Evolutionary conservation across 768 basidiomycete species (phyloP).

Genomic region (Mycena belliarum): DNA sequence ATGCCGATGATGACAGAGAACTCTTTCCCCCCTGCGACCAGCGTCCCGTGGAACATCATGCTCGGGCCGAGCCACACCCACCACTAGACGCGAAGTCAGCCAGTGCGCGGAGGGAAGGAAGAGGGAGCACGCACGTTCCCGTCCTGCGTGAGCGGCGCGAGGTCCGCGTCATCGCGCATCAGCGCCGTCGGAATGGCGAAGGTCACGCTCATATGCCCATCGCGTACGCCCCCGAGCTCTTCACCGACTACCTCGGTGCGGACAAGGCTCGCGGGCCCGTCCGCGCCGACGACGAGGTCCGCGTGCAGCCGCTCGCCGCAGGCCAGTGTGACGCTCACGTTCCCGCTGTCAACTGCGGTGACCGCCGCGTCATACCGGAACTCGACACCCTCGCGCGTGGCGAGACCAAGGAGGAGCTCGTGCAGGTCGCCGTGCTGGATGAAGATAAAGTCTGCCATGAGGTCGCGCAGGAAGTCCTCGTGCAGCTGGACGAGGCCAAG

Average conservation of each 20-base stretch:
- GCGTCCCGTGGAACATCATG: constrained; percentile 30
- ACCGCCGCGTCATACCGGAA: constrained; percentile 45
- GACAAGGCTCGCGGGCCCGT: constrained; percentile 49
- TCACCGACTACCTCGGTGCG: constrained; percentile 34
- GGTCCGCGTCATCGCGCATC: constrained; percentile 35
- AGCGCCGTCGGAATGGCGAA: constrained; percentile 33
- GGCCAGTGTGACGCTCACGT: constrained; percentile 39
- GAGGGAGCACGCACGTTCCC: constrained; percentile 29
- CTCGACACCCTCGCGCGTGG: constrained; percentile 47
- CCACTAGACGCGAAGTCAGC: constrained; percentile 28
- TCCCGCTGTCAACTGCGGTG: constrained; percentile 29
- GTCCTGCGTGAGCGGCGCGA: constrained; percentile 29
- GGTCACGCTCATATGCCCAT: constrained; percentile 31
- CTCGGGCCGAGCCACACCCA: constrained; percentile 33
- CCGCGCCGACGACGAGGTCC: constrained; percentile 63
- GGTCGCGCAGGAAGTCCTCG: constrained; percentile 45
- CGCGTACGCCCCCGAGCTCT: constrained; percentile 24
- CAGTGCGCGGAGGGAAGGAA: neutral
- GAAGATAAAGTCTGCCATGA: constrained; percentile 35
- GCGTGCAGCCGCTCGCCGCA: constrained; percentile 45
- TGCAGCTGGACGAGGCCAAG: constrained; percentile 50
- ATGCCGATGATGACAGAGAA: constrained; percentile 19
- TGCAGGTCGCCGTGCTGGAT: constrained; percentile 57
- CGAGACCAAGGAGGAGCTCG: constrained; percentile 46
- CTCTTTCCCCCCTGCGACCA: constrained; percentile 30